Conservation (phyloP, 2,329 filamentous ascomycete genomes). For the Cordyceps cateniannulata region DNA sequence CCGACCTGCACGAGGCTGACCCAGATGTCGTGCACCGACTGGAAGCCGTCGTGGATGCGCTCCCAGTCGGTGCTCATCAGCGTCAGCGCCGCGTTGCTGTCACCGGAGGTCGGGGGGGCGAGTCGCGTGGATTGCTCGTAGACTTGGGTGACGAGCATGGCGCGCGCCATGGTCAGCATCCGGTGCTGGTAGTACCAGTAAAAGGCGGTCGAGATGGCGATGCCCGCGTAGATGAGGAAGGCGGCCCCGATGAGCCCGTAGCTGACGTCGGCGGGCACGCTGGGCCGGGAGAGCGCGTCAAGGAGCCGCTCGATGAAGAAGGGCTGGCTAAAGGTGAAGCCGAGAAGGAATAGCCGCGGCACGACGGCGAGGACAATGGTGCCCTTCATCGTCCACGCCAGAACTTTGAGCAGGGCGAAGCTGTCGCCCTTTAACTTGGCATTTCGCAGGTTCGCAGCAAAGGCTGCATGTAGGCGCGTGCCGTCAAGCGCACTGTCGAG, state of each 20-base stretch:
- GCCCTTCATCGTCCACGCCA: conserved; percentile 24
- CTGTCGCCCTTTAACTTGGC: neutral
- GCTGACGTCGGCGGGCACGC: conserved; percentile 18
- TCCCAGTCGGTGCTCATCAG: conserved; percentile 29
- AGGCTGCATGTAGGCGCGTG: neutral
- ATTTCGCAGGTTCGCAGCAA: neutral
- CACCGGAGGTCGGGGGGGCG: conserved; percentile 23
- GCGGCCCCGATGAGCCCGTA: conserved; percentile 38
- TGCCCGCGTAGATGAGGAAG: conserved; percentile 32
- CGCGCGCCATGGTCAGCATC: conserved; percentile 25
- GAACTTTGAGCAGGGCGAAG: conserved; percentile 24
- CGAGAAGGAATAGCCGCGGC: conserved; percentile 31
- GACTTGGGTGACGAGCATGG: conserved; percentile 25
- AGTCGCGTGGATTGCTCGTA: conserved; percentile 28
- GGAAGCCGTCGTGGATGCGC: conserved; percentile 21
- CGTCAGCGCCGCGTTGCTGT: conserved; percentile 20
- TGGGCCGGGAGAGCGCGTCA: conserved; percentile 16
- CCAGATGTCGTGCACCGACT: conserved; percentile 24
- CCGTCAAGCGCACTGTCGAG: conserved; percentile 25
- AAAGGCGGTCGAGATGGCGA: conserved; percentile 33
- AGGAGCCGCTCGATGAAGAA: conserved; percentile 36
- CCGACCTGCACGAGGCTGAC: conserved; percentile 21
- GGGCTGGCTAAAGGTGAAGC: conserved; percentile 36
- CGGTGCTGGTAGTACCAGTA: conserved; percentile 34
- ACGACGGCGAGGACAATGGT: conserved; percentile 29